phyloP scores from a whole-genome alignment of 1,284 basidiomycete species.

The Porogramme epimiltina region DNA sequence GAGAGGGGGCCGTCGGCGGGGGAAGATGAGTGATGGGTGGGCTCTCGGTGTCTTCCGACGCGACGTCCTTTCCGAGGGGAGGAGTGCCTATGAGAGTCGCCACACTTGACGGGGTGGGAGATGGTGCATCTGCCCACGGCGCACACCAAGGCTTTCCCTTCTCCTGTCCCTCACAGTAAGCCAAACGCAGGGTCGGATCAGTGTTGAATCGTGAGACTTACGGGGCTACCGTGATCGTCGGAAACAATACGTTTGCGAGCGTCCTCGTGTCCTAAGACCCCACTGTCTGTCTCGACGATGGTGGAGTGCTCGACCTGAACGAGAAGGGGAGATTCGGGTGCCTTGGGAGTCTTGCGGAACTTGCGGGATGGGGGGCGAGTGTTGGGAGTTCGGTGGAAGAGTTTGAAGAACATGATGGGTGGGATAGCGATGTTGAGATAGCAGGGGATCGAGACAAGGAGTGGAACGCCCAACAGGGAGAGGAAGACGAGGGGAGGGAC shows the following conservation, averaged over 20 bases:
- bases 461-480: not conserved
- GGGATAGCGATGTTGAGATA: not conserved
- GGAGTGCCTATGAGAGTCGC: too few species aligned
- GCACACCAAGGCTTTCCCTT: too few species aligned
- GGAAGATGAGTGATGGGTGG: too few species aligned
- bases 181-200: too few species aligned
- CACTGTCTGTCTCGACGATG: not conserved
- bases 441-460: not conserved
- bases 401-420: not conserved
- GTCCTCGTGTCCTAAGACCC: not conserved
- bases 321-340: not conserved
- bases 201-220: too few species aligned
- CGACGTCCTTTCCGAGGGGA: too few species aligned
- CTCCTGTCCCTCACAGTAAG: too few species aligned
- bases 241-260: not conserved
- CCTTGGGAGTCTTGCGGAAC: not conserved
- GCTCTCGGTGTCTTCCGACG: too few species aligned
- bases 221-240: too few species aligned
- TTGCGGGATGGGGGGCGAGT: not conserved
- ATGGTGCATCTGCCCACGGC: too few species aligned
- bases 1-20: too few species aligned
- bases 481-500: not conserved
- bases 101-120: not conserved
- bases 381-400: too few species aligned
- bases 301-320: not conserved